Base-by-base conservation (phyloP, 345 rosid genomes). In the Populus tremula region DNA sequence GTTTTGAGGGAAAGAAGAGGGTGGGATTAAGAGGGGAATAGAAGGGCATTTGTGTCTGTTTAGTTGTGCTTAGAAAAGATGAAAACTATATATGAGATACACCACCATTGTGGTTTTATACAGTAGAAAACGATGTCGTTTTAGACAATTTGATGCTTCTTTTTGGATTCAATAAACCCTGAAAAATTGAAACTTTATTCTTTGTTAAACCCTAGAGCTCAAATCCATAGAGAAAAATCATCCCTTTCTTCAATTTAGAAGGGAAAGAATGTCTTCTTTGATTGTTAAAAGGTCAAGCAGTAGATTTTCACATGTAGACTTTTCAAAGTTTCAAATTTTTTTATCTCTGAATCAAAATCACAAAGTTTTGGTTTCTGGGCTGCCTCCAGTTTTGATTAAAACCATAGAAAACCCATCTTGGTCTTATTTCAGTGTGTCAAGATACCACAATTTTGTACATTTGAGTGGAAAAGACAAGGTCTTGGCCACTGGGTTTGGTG, bases 311-410 rank as follows among this genome's bases (percentile, higher is more conserved):
- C 64, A 43, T 50, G 12, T 63, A 69, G 29, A 74, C 41, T 69
- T 74, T 29, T 45, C 75, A 45, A 53, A 38, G 16, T 54, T 20
- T 8, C 49, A 53, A 11, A 49, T 36, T 64, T 64, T 63, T 10
- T 63, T 25, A 21, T 27, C 68, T 39, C 5, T 35, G 16, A 7
- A n/a, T 56, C 76, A 54, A 53, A 73, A 61, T 68, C 56, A 81
- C 53, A 17, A 73, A 17, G n/a, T 73, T 61, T 41, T 72, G 74
- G 43, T 27, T 77, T 76, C 77, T 72, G 25, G 70, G 79, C 38
- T 83, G 36, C 67, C 90, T 78, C 86, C 84, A 14, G n/a, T 71
- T 79, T 76, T 75, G 77, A 65, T 71, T 2, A 85, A 82, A 72
- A 76, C 77, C 43, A 35, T 62, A 71, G 36, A 33, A 8, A 45